These are phyloP conservation scores for Papiliotrema terrestris DNA, from an alignment of 1,284 basidiomycete species.

Conservation along the genomic window DNA sequence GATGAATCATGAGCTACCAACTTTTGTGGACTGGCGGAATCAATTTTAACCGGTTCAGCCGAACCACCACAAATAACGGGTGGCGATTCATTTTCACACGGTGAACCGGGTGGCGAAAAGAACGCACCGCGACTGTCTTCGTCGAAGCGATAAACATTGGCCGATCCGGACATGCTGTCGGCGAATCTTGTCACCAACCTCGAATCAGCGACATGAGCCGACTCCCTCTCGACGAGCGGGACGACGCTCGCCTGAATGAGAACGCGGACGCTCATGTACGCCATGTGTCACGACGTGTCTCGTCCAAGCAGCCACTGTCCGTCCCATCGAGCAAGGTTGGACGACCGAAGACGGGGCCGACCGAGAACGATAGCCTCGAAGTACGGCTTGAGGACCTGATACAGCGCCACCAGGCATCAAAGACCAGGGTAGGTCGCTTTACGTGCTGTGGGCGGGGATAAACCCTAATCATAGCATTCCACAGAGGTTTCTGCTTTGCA, in stretches of 20 bases:
- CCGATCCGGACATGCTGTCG: no score
- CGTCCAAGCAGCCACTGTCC: neutral
- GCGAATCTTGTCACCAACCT: no score
- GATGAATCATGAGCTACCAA: neutral
- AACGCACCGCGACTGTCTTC: no score
- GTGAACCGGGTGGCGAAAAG: neutral
- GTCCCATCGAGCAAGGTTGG: neutral
- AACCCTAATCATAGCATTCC: neutral
- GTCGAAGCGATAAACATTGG: no score
- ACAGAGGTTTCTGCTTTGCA: neutral
- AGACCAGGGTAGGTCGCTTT: constrained; percentile 19
- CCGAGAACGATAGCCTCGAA: constrained; percentile 10
- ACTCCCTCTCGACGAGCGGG: no score
- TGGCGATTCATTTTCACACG: constrained; percentile 13
- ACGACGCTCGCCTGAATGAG: no score
- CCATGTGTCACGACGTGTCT: no score
- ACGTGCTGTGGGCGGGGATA: no score
- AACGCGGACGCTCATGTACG: no score
- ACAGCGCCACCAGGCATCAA: constrained; percentile 17
- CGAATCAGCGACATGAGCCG: no score
- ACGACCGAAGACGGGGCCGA: no score
- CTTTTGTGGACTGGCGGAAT: constrained; percentile 1
- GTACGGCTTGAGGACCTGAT: constrained; percentile 21
- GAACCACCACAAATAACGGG: neutral
- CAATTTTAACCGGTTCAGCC: neutral